Base-by-base conservation (phyloP, 2,329 filamentous ascomycete genomes). In the Ascochyta viciae-villosae region DNA sequence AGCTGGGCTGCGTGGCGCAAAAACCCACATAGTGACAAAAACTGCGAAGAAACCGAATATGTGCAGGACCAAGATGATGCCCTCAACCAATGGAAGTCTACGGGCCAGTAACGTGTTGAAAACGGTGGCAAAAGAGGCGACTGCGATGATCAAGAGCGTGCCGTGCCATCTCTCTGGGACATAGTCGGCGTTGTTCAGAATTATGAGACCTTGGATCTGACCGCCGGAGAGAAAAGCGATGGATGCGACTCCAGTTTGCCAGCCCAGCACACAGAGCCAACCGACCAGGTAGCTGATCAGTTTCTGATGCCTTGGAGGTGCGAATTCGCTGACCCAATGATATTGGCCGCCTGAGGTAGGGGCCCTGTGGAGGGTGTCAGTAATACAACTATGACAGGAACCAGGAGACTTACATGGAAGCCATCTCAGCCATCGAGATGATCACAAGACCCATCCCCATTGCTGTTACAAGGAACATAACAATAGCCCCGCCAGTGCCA, bases 31-130 rank as follows among this genome's bases (percentile, higher is more conserved):
- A 3, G 65, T 65, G 19, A 70, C 64, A 24, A 84, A 68, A 48
- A 83, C 76, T 3, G 77, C 81, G 57, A 84, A 80, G 60, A 83
- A 80, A 2, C 81, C 82, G 26, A 79, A 68, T 27, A 83, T 72
- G 51, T 84, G 82, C 2, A 84, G 59, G 15, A 81, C 69, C 1
- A 82, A 68, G 27, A 82, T 72, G 8, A 77, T 63, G 3, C 77
- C 77, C 65, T 85, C 82, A 24, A 82, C 65, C 4, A 77, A 64
- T 1, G 81, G 82, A 1, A 84, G 70, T 9, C 78, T 67, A 8
- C 73, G 73, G 1, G 78, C 78, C 3, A 78, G 70, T 3, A 81
- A 66, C 0, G 77, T 78, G 63, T 84, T 84, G 60, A 81, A 75
- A 6, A 72, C 53, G 10, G 77, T 66, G 2, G 74, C 68, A 27